These are phyloP conservation scores for Vanrija humicola DNA, from an alignment of 1,284 basidiomycete genomes.

Conservation along the genomic window DNA sequence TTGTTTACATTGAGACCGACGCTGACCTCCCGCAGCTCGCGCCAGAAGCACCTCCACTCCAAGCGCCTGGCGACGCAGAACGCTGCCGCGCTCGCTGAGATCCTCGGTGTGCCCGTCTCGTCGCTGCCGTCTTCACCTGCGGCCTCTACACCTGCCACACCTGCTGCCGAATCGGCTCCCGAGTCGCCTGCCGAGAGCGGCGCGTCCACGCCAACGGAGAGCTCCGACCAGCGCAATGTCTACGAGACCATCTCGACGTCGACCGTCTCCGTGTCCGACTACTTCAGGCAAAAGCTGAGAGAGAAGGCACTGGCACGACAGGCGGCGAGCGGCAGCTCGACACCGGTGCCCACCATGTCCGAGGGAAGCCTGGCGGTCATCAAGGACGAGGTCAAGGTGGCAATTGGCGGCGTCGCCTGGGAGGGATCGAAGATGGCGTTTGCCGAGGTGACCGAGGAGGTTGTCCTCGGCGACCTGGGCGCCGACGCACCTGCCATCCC, in stretches of 20 bases:
- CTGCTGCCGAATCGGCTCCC: constrained; percentile 19
- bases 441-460: constrained; percentile 13
- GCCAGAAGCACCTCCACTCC: constrained; percentile 41
- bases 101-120: constrained; percentile 44
- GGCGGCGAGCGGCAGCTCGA: constrained; percentile 17
- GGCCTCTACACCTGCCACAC: constrained; percentile 14
- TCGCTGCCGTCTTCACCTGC: constrained; percentile 30
- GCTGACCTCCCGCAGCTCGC: constrained; percentile 29
- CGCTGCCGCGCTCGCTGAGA: constrained; percentile 48
- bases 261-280: constrained; percentile 44
- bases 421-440: constrained; percentile 39
- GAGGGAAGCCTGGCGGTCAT: constrained; percentile 25
- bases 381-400: constrained; percentile 25
- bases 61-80: constrained; percentile 45
- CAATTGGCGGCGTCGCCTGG: constrained; percentile 32
- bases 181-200: constrained; percentile 3
- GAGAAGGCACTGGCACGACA: constrained; percentile 42
- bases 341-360: constrained; percentile 16
- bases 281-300: constrained; percentile 47
- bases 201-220: constrained; percentile 1
- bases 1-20: neutral
- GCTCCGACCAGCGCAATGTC: constrained; percentile 16
- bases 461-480: constrained; percentile 11
- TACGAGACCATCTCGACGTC: constrained; percentile 36
- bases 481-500: constrained; percentile 1